A percentile compares a stretch with the other conserved stretches of the same genome.
Conservation (phyloP, 805 yeast genomes). For the Debaryomyces prosopidis region DNA sequence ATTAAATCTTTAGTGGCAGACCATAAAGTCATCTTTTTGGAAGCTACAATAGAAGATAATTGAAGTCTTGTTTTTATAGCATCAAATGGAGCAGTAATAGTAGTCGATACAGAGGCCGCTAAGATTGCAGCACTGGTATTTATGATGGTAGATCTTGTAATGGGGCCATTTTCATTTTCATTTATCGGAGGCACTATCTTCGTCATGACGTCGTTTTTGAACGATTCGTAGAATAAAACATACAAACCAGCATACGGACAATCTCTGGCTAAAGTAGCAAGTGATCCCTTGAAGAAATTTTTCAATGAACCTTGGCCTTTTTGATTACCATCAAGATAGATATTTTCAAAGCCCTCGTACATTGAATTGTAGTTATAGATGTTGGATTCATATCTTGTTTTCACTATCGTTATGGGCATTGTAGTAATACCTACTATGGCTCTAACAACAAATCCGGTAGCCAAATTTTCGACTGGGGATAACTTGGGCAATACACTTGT, state of each 20-base stretch:
- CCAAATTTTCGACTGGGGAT: slow-evolving; percentile 64
- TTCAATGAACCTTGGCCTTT: slow-evolving; percentile 36
- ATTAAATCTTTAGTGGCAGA: slow-evolving; percentile 41
- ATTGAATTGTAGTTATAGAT: slow-evolving; percentile 69
- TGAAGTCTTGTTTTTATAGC: slow-evolving; percentile 92
- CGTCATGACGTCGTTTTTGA: slow-evolving; percentile 60
- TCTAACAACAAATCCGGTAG: slow-evolving; percentile 77
- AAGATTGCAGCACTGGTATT: slow-evolving; percentile 75
- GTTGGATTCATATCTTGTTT: slow-evolving; percentile 86
- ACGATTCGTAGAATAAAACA: slow-evolving; percentile 78
- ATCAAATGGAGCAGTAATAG: slow-evolving; percentile 92
- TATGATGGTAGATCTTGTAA: slow-evolving; percentile 50
- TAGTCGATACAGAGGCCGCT: slow-evolving; percentile 80
- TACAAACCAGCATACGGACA: slow-evolving; percentile 97
- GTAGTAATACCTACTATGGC: slow-evolving; percentile 81
- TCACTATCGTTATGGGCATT: slow-evolving; percentile 92
- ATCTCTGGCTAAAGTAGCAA: slow-evolving; percentile 85
- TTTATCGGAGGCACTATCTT: slow-evolving; percentile 10
- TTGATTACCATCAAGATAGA: slow-evolving; percentile 36
- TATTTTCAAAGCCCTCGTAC: slow-evolving; percentile 56
- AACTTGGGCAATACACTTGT: slow-evolving; percentile 61
- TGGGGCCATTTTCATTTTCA: background rate
- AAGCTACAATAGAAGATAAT: slow-evolving; percentile 47
- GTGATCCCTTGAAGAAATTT: slow-evolving; percentile 85
- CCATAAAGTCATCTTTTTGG: slow-evolving; percentile 39